Evolutionary conservation across 768 basidiomycete species (phyloP).

Genomic region (Psilocybe cyanescens): DNA sequence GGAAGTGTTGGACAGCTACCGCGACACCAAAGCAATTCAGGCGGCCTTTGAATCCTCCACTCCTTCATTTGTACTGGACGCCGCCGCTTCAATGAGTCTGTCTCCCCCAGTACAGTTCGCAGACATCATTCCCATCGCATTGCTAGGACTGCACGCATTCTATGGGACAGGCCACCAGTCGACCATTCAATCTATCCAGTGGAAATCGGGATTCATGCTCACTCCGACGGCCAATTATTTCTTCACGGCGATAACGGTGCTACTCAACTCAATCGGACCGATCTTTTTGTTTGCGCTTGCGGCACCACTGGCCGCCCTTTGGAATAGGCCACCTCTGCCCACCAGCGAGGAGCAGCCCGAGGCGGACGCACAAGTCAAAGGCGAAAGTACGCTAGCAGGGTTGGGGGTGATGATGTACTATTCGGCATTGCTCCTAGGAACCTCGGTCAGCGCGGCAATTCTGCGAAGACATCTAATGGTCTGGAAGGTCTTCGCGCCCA

Average conservation of each 20-base stretch:
- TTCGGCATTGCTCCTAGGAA: slow-evolving; percentile 63
- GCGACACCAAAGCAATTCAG: slow-evolving; percentile 66
- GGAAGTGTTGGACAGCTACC: slow-evolving; percentile 80
- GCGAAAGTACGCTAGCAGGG: slow-evolving; percentile 52
- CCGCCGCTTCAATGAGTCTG: slow-evolving; percentile 30
- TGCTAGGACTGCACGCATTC: slow-evolving; percentile 79
- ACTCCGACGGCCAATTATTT: slow-evolving; percentile 70
- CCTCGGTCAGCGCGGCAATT: slow-evolving; percentile 73
- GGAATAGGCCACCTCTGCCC: slow-evolving; percentile 77
- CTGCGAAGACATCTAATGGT: slow-evolving; percentile 92
- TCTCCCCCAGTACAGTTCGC: slow-evolving; percentile 53
- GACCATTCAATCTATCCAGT: slow-evolving; percentile 87
- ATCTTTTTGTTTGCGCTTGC: slow-evolving; percentile 68
- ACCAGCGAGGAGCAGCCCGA: slow-evolving; percentile 17
- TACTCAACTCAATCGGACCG: slow-evolving; percentile 79
- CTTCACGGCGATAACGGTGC: slow-evolving; percentile 72
- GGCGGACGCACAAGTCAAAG: slow-evolving; percentile 36
- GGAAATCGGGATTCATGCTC: slow-evolving; percentile 93
- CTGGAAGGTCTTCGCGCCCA: slow-evolving; percentile 98
- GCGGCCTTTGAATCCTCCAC: slow-evolving; percentile 52
- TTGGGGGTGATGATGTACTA: slow-evolving; percentile 77
- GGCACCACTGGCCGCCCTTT: slow-evolving; percentile 73
- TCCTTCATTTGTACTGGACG: slow-evolving; percentile 45
- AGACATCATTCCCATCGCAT: slow-evolving; percentile 73
- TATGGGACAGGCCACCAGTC: slow-evolving; percentile 93